Conservation (phyloP, 371 early-diverging fungal species). For the Synchytrium microbalum region DNA sequence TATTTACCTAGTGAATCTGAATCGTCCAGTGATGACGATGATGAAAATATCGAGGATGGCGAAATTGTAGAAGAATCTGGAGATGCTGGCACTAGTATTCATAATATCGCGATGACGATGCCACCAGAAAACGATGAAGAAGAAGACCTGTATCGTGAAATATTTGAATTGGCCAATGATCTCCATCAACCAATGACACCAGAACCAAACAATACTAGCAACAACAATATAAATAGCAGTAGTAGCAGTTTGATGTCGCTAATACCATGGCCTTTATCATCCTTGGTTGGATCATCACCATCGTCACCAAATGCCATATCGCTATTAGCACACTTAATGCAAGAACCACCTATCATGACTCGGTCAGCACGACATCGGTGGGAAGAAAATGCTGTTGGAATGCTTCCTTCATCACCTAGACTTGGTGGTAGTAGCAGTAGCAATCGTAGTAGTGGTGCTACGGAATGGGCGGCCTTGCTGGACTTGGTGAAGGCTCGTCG, state of each 20-base stretch:
- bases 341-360: too few relatives aligned
- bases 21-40: too few relatives aligned
- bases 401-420: too few relatives aligned
- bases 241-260: not conserved
- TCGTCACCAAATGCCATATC: too few relatives aligned
- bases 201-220: not conserved
- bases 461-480: not conserved
- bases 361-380: too few relatives aligned
- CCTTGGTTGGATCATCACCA: not conserved
- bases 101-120: not conserved
- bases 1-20: too few relatives aligned
- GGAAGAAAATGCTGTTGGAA: too few relatives aligned
- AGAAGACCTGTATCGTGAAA: not conserved
- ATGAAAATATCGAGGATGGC: too few relatives aligned
- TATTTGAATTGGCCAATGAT: not conserved
- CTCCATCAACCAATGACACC: not conserved
- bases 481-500: not conserved
- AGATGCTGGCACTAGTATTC: not conserved
- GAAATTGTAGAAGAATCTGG: not conserved
- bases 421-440: too few relatives aligned
- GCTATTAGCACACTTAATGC: too few relatives aligned
- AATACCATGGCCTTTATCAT: not conserved
- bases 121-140: not conserved
- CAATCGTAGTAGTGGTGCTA: not conserved
- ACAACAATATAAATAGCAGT: not conserved